phyloP scores from a whole-genome alignment of 1,284 basidiomycete genomes.

The Sanghuangporus weigelae region DNA sequence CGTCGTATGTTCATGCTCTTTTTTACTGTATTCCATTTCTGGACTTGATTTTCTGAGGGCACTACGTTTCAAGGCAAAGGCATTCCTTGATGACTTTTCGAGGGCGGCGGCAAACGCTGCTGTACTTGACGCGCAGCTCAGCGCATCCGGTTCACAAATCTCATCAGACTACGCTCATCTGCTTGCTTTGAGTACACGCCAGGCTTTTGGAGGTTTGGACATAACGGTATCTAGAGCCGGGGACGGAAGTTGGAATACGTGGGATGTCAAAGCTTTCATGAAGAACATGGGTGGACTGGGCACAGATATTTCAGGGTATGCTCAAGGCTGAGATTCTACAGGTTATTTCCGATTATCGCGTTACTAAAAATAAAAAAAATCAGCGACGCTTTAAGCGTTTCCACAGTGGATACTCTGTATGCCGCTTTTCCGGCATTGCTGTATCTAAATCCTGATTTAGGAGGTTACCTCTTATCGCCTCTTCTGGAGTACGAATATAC shows the following conservation, averaged over 20 bases:
- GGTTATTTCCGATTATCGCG: not conserved
- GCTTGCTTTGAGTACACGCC: constrained; percentile 34
- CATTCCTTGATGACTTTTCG: constrained; percentile 35
- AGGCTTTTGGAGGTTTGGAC: constrained; percentile 36
- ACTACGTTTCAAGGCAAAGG: constrained; percentile 25
- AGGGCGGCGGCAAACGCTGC: constrained; percentile 27
- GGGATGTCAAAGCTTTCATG: constrained; percentile 21
- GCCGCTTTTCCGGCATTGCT: constrained; percentile 42
- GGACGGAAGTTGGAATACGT: constrained; percentile 25
- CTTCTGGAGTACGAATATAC: constrained; percentile 37
- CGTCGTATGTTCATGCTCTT: not conserved
- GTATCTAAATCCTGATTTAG: constrained; percentile 40
- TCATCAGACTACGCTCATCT: constrained; percentile 35
- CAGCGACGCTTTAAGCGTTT: constrained; percentile 26
- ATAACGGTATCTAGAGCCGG: constrained; percentile 28
- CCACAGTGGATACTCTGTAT: constrained; percentile 45
- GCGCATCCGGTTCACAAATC: constrained; percentile 25
- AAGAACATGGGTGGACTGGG: constrained; percentile 15
- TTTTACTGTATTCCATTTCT: not conserved
- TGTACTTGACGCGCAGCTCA: constrained; percentile 33
- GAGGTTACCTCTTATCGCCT: constrained; percentile 38
- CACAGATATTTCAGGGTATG: not conserved
- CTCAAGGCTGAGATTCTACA: not conserved
- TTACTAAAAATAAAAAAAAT: not conserved
- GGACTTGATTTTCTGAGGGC: not conserved